Evolutionary conservation across 345 rosid species (phyloP), one percentile per base, ranked within the genome.

Genomic region (Arabis hirsuta): DNA sequence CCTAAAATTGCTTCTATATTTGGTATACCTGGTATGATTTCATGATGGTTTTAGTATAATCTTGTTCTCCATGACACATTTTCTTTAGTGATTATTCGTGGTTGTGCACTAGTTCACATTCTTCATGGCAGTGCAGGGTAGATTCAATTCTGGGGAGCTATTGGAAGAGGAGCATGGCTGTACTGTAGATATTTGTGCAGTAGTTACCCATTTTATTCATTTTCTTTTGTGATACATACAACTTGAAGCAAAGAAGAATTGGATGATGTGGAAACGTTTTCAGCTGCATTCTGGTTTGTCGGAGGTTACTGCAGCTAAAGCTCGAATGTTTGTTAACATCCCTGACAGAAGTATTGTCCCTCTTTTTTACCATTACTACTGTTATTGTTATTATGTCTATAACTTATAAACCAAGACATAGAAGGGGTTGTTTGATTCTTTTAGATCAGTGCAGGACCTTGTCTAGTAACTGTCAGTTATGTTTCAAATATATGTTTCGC

Each of bases 221-320:
- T n/a, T n/a, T n/a, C n/a, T n/a, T 42, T 54, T 62, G 48, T 76
- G 32, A 16, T 65, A 50, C 62, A 55, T 71, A 32, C 50, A 57
- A 31, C 31, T 61, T 62, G 29, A 62, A 44, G n/a, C 14, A 20
- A 43, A 14, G 13, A 73, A 36, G 57, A 58, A 70, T 50, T 24
- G 55, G 63, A 59, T 60, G 56, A 42, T 43, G 58, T 73, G 71
- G 57, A 36, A 62, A 71, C 22, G 61, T 53, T 80, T 86, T 57
- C 92, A 90, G 98, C 58, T 88, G 82, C 98, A 92, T 86, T 82
- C 90, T 73, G 93, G 97, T 62, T 73, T 92, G 77, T 97, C 96
- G 26, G 98, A 92, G 82, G 93, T 92, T 53, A 97, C 98, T 73
- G 96, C 96, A 71, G 98, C 96, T 55, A 90, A 92, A 87, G 98